A percentile compares a stretch with the other conserved stretches of the same genome.
Conservation (phyloP, 352 stramenopile genomes). For the Phytophthora macrochlamydospora region DNA sequence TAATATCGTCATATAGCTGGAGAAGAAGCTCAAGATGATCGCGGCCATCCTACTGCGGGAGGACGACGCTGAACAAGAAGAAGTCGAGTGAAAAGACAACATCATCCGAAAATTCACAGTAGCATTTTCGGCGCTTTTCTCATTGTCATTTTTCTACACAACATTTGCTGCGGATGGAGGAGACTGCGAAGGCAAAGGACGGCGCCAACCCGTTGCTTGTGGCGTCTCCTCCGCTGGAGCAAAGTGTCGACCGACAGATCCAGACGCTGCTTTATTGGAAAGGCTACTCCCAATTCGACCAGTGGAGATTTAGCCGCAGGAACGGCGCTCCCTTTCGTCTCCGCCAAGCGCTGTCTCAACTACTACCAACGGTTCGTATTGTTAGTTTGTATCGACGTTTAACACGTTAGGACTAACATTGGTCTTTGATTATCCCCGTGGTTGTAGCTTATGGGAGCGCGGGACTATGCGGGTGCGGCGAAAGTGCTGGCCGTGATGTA, state of each 20-base stretch:
- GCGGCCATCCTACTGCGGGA: slow-evolving; percentile 47
- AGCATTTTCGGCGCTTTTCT: neutral
- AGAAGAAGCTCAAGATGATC: slow-evolving; percentile 65
- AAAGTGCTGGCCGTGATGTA: slow-evolving; percentile 75
- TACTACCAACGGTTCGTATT: slow-evolving; percentile 47
- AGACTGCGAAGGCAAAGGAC: slow-evolving; percentile 2
- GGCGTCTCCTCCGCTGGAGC: slow-evolving; percentile 20
- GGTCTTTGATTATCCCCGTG: neutral
- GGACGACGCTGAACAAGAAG: slow-evolving; percentile 30
- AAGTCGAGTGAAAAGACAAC: slow-evolving; percentile 13
- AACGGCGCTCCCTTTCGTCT: slow-evolving; percentile 39
- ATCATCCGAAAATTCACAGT: slow-evolving; percentile 17
- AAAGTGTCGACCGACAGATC: slow-evolving; percentile 49
- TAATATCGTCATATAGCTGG: slow-evolving; percentile 29
- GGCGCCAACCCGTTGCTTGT: slow-evolving; percentile 33
- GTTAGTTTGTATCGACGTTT: too few species aligned
- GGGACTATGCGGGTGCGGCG: slow-evolving; percentile 72
- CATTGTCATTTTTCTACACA: neutral
- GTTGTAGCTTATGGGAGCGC: slow-evolving; percentile 62
- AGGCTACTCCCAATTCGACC: slow-evolving; percentile 47
- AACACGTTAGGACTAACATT: neutral
- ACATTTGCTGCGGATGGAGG: slow-evolving; percentile 15
- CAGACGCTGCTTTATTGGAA: slow-evolving; percentile 19
- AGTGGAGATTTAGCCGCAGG: slow-evolving; percentile 53
- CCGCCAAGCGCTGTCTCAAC: slow-evolving; percentile 48